Conservation (phyloP, 768 basidiomycete species). For the Lentinula detonsa region DNA sequence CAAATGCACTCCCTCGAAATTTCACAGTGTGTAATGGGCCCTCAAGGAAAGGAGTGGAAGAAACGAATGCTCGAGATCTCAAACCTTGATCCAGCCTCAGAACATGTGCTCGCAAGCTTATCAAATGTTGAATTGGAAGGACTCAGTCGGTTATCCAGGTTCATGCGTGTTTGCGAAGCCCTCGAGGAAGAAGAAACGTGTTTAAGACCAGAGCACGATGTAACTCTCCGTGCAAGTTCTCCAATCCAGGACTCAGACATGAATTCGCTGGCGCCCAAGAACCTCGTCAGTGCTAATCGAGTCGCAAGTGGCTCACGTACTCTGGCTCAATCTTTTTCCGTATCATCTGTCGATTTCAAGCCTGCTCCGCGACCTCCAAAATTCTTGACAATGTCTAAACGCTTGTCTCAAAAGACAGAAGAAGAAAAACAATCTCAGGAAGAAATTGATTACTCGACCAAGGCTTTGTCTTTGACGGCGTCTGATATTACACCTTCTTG, state of each 20-base stretch:
- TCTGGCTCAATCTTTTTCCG: neutral
- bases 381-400: neutral
- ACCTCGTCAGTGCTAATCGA: neutral
- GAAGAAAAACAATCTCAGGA: neutral
- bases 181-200: neutral
- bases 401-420: neutral
- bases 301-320: slow-evolving; percentile 1
- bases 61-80: slow-evolving; percentile 21
- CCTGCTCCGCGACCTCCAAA: slow-evolving; percentile 11
- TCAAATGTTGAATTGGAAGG: neutral
- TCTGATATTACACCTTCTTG: neutral
- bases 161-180: slow-evolving; percentile 8
- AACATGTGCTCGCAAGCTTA: neutral
- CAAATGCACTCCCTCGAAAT: slow-evolving; percentile 27
- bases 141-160: neutral
- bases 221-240: neutral
- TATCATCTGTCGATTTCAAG: slow-evolving; percentile 4
- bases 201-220: neutral
- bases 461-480: neutral
- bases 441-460: neutral
- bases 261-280: neutral
- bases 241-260: neutral
- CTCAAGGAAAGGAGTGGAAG: slow-evolving; percentile 32
- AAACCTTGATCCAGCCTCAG: slow-evolving; percentile 5
- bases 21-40: slow-evolving; percentile 23